Conservation (phyloP, 768 basidiomycete genomes). For the Podaxis mareebaensis region DNA sequence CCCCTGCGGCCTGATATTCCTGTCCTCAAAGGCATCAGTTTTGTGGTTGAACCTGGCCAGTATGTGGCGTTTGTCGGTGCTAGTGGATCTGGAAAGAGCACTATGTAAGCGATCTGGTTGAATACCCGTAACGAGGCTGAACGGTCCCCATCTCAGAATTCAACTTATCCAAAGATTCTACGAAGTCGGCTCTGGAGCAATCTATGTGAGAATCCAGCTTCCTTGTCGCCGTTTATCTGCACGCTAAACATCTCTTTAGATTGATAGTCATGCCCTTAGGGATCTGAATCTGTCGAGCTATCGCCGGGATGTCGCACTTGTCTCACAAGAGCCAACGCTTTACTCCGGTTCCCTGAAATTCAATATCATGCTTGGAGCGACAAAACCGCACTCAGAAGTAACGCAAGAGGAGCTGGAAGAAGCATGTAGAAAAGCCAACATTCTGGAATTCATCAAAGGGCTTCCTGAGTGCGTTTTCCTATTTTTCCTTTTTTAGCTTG, state of each 20-base stretch:
- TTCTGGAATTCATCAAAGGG: conserved; percentile 78
- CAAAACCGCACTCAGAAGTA: conserved; percentile 66
- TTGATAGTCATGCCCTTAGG: conserved; percentile 66
- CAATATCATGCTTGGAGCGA: conserved; percentile 79
- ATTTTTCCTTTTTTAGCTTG: neutral
- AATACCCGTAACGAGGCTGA: conserved; percentile 6
- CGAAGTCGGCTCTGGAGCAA: conserved; percentile 60
- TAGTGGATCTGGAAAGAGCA: conserved; percentile 71
- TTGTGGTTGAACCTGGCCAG: conserved; percentile 63
- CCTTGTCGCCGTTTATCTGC: neutral
- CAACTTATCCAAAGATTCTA: conserved; percentile 77
- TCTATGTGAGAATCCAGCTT: conserved; percentile 38
- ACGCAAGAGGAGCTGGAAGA: conserved; percentile 78
- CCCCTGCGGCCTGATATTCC: conserved; percentile 75
- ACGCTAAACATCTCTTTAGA: conserved; percentile 26
- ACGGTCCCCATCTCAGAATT: conserved; percentile 38
- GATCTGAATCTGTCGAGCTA: conserved; percentile 76
- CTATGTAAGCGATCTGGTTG: conserved; percentile 44
- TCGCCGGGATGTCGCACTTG: conserved; percentile 76
- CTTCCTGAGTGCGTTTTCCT: conserved; percentile 61
- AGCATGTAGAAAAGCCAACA: conserved; percentile 78
- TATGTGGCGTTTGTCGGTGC: conserved; percentile 75
- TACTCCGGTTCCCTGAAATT: conserved; percentile 82
- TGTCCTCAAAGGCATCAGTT: conserved; percentile 67
- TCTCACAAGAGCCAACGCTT: conserved; percentile 82